Base-by-base conservation (phyloP, 305 asterid genomes). In the Coffea humblotiana region DNA sequence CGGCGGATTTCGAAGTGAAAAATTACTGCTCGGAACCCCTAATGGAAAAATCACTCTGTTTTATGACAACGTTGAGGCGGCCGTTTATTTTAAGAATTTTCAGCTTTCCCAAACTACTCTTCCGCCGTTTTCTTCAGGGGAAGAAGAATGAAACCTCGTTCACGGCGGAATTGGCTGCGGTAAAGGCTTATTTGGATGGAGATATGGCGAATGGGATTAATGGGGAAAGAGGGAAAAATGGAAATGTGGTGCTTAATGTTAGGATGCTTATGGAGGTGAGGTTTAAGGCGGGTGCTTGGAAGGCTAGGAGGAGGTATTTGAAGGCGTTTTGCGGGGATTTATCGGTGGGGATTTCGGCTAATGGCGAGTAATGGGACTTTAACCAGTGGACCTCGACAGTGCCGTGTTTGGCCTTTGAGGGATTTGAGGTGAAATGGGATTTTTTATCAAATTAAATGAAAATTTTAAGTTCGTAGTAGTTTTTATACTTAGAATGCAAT, bases 201-300 rank as follows among this genome's bases (percentile, higher is more conserved):
- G 40, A 45, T 80, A 88, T 84, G 65, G 77, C 84, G 77, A 90
- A 83, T 11, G 93, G 88, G 74, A 89, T 95, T 19, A 87, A 82
- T 65, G 77, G 67, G 0, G 93, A 90, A 64, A 92, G 88, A 81
- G 78, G 58, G 4, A 84, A 71, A 43, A 85, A 60, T 69, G 92
- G 90, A 29, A 84, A 76, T 80, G 89, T 91, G 35, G 78, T 74
- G 8, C 90, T 95, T 78, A 87, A 88, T 84, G 81, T 92, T 84
- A 87, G 95, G 87, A 83, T 93, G 90, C 45, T 83, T 54, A 88
- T 92, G 45, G 82, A 82, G 70, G 90, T 93, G 78, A 82, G 86
- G 82, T 93, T 92, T 49, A 89, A 89, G 84, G 91, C 98, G 0
- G 92, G 92, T 70, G 91, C 91, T 21, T 95, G 99, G 98, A 88